Evolutionary conservation across 208 protist genomes (phyloP).

Genomic region (Eutreptiella sp.): DNA sequence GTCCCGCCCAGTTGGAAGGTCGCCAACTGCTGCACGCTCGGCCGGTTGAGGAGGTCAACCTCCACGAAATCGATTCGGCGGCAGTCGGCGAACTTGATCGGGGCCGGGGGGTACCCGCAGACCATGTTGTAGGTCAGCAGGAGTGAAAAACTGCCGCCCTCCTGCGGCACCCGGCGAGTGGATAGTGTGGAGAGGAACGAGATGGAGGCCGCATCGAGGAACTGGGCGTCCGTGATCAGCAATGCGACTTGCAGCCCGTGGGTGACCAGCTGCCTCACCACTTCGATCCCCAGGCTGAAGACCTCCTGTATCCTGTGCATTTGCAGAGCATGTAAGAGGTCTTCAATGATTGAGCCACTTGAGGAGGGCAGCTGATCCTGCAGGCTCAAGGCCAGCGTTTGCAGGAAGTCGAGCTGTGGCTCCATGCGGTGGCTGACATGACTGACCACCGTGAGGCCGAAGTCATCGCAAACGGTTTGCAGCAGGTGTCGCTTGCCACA

Average conservation of each 20-base stretch:
- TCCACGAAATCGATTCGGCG: background rate
- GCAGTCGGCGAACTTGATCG: background rate
- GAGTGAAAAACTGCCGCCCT: too few species aligned
- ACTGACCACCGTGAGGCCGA: background rate
- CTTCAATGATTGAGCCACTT: background rate
- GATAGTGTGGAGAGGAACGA: background rate
- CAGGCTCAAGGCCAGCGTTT: background rate
- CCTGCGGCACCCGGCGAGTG: too few species aligned
- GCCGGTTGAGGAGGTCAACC: too few species aligned
- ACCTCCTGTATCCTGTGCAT: background rate
- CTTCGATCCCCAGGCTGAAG: background rate
- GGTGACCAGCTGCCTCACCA: background rate
- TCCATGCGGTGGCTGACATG: background rate
- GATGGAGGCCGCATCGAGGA: slow-evolving; percentile 1
- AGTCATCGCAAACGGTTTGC: background rate
- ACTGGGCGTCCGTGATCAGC: background rate
- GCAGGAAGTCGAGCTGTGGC: background rate
- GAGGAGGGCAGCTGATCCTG: background rate
- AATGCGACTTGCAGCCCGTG: background rate
- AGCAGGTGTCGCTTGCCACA: background rate
- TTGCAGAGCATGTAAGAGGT: background rate
- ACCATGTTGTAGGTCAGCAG: background rate
- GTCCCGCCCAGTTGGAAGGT: background rate
- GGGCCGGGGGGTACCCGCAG: background rate
- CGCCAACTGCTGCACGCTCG: background rate